phyloP scores from a whole-genome alignment of 2,329 filamentous ascomycete genomes.

The Nemania diffusa region DNA sequence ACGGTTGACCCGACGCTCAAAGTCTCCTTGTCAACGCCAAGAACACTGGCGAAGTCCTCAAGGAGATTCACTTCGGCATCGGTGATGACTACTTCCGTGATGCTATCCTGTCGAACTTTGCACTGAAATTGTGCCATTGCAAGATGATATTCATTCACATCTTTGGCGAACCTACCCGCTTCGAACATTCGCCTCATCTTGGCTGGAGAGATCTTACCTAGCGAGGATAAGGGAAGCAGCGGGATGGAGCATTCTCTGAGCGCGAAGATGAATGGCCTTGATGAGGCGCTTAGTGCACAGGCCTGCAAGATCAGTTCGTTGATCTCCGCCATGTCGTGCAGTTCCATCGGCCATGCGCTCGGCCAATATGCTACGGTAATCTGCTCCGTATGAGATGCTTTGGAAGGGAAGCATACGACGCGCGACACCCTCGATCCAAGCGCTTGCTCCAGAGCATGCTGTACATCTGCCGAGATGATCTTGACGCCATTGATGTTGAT shows the following conservation, averaged over 20 bases:
- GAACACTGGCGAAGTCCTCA: not conserved
- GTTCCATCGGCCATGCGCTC: not conserved
- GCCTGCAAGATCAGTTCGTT: not conserved
- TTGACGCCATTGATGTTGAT: slow-evolving; percentile 62
- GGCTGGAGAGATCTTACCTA: slow-evolving; percentile 5
- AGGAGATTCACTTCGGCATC: not conserved
- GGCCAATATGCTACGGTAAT: slow-evolving; percentile 11
- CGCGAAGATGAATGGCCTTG: not conserved
- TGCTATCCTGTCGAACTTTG: too few relatives aligned
- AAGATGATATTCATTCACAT: too few relatives aligned
- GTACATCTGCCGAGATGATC: slow-evolving; percentile 51
- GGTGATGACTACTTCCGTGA: too few relatives aligned
- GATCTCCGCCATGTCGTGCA: not conserved
- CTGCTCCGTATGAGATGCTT: slow-evolving; percentile 5
- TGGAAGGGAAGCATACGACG: slow-evolving; percentile 55
- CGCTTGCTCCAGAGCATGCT: slow-evolving; percentile 52
- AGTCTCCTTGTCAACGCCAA: not conserved
- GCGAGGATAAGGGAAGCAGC: not conserved
- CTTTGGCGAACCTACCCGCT: not conserved
- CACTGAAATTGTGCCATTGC: too few relatives aligned
- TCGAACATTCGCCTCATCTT: not conserved
- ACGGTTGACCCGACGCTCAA: slow-evolving; percentile 38
- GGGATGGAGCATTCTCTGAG: not conserved
- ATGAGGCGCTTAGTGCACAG: not conserved
- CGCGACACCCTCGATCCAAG: slow-evolving; percentile 42